Evolutionary conservation across 371 early-diverging fungal species (phyloP).

Genomic region (Mucor sp.): DNA sequence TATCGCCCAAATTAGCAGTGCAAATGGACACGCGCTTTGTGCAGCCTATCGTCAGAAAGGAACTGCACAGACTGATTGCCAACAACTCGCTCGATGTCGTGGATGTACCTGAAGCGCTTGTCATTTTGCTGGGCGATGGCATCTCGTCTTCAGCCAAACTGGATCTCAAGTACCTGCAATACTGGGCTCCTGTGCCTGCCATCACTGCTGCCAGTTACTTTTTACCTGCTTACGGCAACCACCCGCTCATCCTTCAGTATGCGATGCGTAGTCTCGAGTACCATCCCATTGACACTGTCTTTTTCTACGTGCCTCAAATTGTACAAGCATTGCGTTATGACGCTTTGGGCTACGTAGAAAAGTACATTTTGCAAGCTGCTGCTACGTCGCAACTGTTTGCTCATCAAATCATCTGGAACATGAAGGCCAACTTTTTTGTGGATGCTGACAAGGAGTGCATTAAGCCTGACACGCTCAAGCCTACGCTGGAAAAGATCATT

Average conservation of each 20-base stretch:
- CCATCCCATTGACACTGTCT: slow-evolving; percentile 92
- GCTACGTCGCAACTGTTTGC: slow-evolving; percentile 93
- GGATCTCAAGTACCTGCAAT: slow-evolving; percentile 69
- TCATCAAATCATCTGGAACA: slow-evolving; percentile 99
- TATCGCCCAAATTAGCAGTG: slow-evolving; percentile 81
- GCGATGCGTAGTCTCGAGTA: slow-evolving; percentile 88
- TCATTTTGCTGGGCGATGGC: slow-evolving; percentile 66
- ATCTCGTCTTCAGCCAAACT: slow-evolving; percentile 36
- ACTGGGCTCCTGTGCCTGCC: slow-evolving; percentile 92
- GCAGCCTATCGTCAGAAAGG: slow-evolving; percentile 64
- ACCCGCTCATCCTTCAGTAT: slow-evolving; percentile 92
- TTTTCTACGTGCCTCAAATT: slow-evolving; percentile 99
- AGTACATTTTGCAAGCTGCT: slow-evolving; percentile 92
- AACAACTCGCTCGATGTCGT: slow-evolving; percentile 71
- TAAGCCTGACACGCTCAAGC: slow-evolving; percentile 82
- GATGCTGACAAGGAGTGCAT: slow-evolving; percentile 78
- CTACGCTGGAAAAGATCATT: slow-evolving; percentile 85
- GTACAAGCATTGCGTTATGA: slow-evolving; percentile 97
- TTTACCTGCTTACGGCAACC: slow-evolving; percentile 63
- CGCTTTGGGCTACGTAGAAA: slow-evolving; percentile 84
- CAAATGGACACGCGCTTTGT: slow-evolving; percentile 78
- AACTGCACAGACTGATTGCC: slow-evolving; percentile 66
- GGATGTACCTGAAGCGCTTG: slow-evolving; percentile 75
- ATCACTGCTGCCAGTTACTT: slow-evolving; percentile 86
- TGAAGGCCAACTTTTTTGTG: slow-evolving; percentile 95